Evolutionary conservation across 805 yeast genomes (phyloP).

Genomic region (Brettanomyces bruxellensis): DNA sequence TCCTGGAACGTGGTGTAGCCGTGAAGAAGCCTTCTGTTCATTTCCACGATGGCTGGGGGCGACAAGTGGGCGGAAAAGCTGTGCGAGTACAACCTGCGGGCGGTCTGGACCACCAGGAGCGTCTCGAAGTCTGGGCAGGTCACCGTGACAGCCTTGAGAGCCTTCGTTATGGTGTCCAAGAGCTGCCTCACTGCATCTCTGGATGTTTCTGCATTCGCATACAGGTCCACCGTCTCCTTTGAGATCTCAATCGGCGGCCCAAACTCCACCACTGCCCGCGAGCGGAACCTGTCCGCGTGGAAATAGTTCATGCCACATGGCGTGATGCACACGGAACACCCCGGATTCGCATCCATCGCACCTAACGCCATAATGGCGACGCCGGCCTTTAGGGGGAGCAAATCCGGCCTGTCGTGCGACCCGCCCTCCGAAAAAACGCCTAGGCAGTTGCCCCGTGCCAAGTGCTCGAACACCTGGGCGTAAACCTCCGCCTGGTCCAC

Average conservation of each 20-base stretch:
- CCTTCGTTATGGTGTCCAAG: slow-evolving; percentile 60
- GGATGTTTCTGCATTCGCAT: slow-evolving; percentile 48
- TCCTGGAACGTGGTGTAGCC: slow-evolving; percentile 73
- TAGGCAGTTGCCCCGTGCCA: slow-evolving; percentile 69
- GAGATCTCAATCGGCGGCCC: slow-evolving; percentile 77
- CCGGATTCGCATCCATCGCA: slow-evolving; percentile 72
- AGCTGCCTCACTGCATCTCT: slow-evolving; percentile 68
- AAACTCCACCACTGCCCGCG: slow-evolving; percentile 91
- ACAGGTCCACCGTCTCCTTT: slow-evolving; percentile 52
- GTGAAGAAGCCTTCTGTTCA: slow-evolving; percentile 76
- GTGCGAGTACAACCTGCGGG: slow-evolving; percentile 77
- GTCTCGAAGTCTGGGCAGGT: slow-evolving; percentile 86
- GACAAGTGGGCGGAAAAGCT: slow-evolving; percentile 67
- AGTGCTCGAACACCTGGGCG: slow-evolving; percentile 73
- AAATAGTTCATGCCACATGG: slow-evolving; percentile 98
- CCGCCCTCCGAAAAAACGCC: slow-evolving; percentile 99
- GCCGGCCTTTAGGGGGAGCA: slow-evolving; percentile 91
- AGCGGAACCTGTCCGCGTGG: slow-evolving; percentile 91
- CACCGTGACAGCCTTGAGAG: slow-evolving; percentile 78
- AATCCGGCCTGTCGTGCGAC: slow-evolving; percentile 87
- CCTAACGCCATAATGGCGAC: slow-evolving; percentile 98
- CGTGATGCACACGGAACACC: slow-evolving; percentile 73
- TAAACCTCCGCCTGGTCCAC: slow-evolving; percentile 84
- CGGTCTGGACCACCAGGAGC: slow-evolving; percentile 82
- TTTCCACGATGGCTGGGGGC: slow-evolving; percentile 76